Evolutionary conservation across 2,329 filamentous ascomycete species (phyloP).

Genomic region (Leptographium flavum): DNA sequence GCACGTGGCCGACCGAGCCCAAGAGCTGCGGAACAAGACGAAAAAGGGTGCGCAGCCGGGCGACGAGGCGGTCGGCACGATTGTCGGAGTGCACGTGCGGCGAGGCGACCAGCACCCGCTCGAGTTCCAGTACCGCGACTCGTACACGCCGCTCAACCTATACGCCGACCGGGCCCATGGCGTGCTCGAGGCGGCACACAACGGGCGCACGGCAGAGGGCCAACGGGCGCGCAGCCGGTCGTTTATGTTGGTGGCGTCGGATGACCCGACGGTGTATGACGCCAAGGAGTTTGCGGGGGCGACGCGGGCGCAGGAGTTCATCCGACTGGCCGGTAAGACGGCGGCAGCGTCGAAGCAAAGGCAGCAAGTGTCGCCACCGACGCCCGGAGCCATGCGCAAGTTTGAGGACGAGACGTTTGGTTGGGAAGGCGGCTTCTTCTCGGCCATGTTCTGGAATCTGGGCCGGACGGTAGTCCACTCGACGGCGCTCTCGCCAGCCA

Average conservation of each 20-base stretch:
- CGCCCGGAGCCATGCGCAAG: conserved; percentile 34
- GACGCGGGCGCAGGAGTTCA: conserved; percentile 55
- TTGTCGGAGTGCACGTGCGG: conserved; percentile 64
- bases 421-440: conserved; percentile 82
- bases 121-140: conserved; percentile 61
- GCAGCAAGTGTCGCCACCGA: conserved; percentile 18
- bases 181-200: conserved; percentile 34
- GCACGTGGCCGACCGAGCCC: conserved; percentile 48
- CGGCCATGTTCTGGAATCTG: conserved; percentile 66
- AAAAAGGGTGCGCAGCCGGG: conserved; percentile 5
- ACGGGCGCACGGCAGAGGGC: conserved; percentile 15
- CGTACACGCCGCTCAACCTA: conserved; percentile 61
- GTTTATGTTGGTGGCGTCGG: conserved; percentile 56
- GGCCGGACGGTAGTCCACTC: conserved; percentile 34
- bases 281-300: conserved; percentile 45
- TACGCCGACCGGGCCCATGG: conserved; percentile 48
- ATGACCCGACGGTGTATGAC: conserved; percentile 64
- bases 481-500: conserved; percentile 6
- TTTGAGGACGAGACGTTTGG: conserved; percentile 66
- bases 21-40: conserved; percentile 36
- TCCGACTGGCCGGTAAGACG: conserved; percentile 57
- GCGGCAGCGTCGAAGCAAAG: conserved; percentile 8
- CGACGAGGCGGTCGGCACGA: conserved; percentile 24
- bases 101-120: conserved; percentile 66
- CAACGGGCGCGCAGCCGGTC: conserved; percentile 24